phyloP scores from a whole-genome alignment of 108 stramenopile species.

The Fragilaria crotonensis region DNA sequence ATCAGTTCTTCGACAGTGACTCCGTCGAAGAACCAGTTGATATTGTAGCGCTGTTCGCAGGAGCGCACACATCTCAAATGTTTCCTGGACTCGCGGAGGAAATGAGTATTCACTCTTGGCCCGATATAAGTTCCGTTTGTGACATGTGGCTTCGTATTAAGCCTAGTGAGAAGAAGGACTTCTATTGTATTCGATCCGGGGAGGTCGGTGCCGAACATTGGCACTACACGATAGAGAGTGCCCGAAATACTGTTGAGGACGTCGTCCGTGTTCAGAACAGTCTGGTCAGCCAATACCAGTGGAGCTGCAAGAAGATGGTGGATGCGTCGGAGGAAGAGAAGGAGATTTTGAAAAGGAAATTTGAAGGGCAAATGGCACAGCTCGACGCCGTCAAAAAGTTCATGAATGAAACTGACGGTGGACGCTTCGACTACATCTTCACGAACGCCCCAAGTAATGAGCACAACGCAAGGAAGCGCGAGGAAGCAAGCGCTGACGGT shows the following conservation, averaged over 20 bases:
- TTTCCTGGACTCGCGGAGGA: slow-evolving; percentile 15
- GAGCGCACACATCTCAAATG: slow-evolving; percentile 15
- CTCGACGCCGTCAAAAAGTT: not conserved
- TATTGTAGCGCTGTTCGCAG: slow-evolving; percentile 21
- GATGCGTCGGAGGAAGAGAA: slow-evolving; percentile 7
- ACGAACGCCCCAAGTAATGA: slow-evolving; percentile 23
- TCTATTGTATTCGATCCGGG: slow-evolving; percentile 10
- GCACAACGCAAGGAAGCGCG: slow-evolving; percentile 17
- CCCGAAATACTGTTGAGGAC: slow-evolving; percentile 11
- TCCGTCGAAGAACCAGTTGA: slow-evolving; percentile 4
- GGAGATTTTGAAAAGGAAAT: not conserved
- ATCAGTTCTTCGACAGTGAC: not conserved
- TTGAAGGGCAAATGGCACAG: slow-evolving; percentile 5
- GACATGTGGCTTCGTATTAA: slow-evolving; percentile 21
- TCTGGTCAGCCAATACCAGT: slow-evolving; percentile 3
- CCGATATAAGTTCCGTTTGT: slow-evolving; percentile 15
- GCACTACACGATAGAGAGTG: slow-evolving; percentile 20
- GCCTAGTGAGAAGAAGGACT: slow-evolving; percentile 11
- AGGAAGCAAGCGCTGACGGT: slow-evolving; percentile 9
- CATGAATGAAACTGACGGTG: not conserved
- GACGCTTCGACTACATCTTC: slow-evolving; percentile 28
- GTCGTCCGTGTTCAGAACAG: slow-evolving; percentile 13
- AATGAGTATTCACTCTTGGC: slow-evolving; percentile 15
- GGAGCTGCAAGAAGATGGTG: not conserved
- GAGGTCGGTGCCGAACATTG: slow-evolving; percentile 24